Percentiles rank a stretch among this genome's conserved stretches.
phyloP scores from a whole-genome alignment of 2,329 filamentous ascomycete species.

The Microcyclosporella mali region DNA sequence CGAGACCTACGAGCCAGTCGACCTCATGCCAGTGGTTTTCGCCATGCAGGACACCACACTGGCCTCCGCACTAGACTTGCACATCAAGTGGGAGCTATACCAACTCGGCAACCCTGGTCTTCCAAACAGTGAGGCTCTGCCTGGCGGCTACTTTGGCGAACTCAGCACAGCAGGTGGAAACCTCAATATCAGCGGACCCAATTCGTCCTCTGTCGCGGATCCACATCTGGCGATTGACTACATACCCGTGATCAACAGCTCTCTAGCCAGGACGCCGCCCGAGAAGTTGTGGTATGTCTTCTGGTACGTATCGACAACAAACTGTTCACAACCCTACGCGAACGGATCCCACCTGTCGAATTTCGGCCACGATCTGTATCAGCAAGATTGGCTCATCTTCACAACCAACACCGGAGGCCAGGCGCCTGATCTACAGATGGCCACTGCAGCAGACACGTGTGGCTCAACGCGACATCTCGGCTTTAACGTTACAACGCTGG shows the following conservation, averaged over 20 bases:
- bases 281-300: background rate
- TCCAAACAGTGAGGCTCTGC: too few relatives aligned
- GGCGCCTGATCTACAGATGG: slow-evolving; percentile 2
- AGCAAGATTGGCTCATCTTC: background rate
- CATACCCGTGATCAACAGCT: background rate
- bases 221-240: background rate
- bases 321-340: background rate
- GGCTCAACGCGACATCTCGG: background rate
- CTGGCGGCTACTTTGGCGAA: too few relatives aligned
- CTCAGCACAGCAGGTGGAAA: too few relatives aligned
- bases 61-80: background rate
- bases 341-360: background rate
- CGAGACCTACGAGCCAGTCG: slow-evolving; percentile 1
- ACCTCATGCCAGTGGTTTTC: slow-evolving; percentile 4
- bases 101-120: too few relatives aligned
- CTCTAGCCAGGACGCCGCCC: too few relatives aligned
- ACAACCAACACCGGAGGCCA: background rate
- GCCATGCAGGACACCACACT: slow-evolving; percentile 1
- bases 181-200: too few relatives aligned
- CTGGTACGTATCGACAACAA: background rate
- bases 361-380: background rate
- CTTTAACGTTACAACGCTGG: slow-evolving; percentile 3
- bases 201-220: background rate
- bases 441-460: background rate
- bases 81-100: background rate